Evolutionary conservation across 2,329 filamentous ascomycete genomes (phyloP), one percentile per base, ranked within the genome.

Genomic region (Botrytis tulipae): DNA sequence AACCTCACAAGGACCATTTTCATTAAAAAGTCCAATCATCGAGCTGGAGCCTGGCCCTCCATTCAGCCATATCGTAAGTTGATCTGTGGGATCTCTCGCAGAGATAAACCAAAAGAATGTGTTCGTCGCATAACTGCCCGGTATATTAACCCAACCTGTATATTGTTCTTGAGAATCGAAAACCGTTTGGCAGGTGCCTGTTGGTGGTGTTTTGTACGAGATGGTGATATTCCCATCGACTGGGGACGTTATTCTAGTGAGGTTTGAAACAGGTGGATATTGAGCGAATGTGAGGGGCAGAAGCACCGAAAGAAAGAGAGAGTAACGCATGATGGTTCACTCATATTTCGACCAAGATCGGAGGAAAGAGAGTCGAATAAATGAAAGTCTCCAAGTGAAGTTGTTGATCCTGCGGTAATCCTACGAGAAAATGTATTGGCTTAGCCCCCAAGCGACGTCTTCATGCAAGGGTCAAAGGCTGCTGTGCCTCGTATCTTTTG

Each of bases 91-190:
- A 59, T 84, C 82, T 46, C 85, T 81, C 5, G 83, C 82, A 72
- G 82, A 83, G 76, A 85, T 82, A 74, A 85, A 85, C 84, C 84
- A 85, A 79, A 85, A 85, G 80, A 85, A 85, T 37, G 81, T 83
- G 73, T 83, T 88, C 61, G 86, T 86, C 29, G 85, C 82, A 76
- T 85, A 88, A 42, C 83, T 81, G 62, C 85, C 89, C 8, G 89
- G 88, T 8, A 93, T 82, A 71, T 83, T 86, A 73, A 93, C 88
- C 86, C 92, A 93, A 78, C 91, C 91, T 6, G 90, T 88, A 79
- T 90, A 92, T 80, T 93, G 91, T 80, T 90, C 87, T 81, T 93
- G 91, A 1, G 84, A 84, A 62, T 85, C 80, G 78, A 92, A 92
- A 12, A 87, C 88, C 1, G 91, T 93, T 65, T 84, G 86, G 81